Evolutionary conservation across 352 stramenopile genomes (phyloP).

Genomic region (Poterioochromonas sp.): DNA sequence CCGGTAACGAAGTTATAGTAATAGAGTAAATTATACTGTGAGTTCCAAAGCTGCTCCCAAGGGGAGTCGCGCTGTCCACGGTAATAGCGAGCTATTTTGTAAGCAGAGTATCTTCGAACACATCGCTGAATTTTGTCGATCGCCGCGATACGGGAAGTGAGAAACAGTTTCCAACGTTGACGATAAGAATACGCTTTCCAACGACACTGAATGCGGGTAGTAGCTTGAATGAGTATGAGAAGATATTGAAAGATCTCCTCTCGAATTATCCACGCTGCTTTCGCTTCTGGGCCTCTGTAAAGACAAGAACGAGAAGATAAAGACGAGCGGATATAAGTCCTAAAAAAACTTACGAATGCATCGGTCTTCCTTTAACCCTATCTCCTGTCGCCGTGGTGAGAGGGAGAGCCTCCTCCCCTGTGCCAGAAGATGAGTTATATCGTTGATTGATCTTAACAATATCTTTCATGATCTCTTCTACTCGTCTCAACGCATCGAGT

Average conservation of each 20-base stretch:
- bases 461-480: constrained; percentile 1
- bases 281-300: constrained; percentile 16
- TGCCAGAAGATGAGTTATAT: too few species aligned
- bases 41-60: constrained; percentile 36
- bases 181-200: background rate
- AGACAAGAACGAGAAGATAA: background rate
- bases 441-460: too few species aligned
- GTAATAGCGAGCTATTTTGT: background rate
- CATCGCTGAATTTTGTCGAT: background rate
- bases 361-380: too few species aligned
- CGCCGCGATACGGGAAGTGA: background rate
- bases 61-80: background rate
- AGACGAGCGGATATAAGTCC: background rate
- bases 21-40: constrained; percentile 32
- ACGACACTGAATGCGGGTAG: background rate
- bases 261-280: constrained; percentile 7
- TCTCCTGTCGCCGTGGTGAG: too few species aligned
- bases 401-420: too few species aligned
- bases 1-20: constrained; percentile 33
- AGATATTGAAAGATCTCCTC: background rate
- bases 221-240: background rate
- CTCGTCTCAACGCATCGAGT: background rate
- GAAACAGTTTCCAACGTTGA: background rate
- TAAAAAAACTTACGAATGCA: too few species aligned
- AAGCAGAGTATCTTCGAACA: background rate